Conservation (phyloP, 306 rosid species). For the Hippophae tibetana region DNA sequence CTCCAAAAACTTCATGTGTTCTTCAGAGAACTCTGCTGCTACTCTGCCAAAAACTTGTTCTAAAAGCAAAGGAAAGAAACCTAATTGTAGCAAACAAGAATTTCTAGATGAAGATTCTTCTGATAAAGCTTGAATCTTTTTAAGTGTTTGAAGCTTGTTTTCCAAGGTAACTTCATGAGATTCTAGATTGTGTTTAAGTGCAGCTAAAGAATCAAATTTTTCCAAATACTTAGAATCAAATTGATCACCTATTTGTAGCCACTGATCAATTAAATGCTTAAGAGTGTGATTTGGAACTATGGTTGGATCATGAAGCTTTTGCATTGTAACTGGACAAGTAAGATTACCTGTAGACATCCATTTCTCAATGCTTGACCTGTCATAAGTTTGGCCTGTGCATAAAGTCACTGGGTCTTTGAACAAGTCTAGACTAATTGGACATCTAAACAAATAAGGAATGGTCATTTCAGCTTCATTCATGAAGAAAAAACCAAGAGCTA, state of each 20-base stretch:
- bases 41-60: conserved; percentile 38
- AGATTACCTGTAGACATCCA: conserved; percentile 74
- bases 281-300: conserved; percentile 77
- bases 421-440: conserved; percentile 80
- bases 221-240: conserved; percentile 30
- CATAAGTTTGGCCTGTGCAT: conserved; percentile 83
- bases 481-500: neutral
- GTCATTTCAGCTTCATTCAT: conserved; percentile 46
- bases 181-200: conserved; percentile 39
- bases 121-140: conserved; percentile 27
- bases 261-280: conserved; percentile 59
- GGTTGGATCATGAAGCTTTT: conserved; percentile 64
- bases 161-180: conserved; percentile 29
- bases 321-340: conserved; percentile 95
- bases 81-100: conserved; percentile 47
- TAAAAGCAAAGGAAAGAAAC: conserved; percentile 58
- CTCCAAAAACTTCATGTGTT: conserved; percentile 32
- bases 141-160: conserved; percentile 44
- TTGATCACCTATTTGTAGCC: conserved; percentile 45
- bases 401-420: conserved; percentile 78
- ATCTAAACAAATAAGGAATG: conserved; percentile 63
- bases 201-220: conserved; percentile 33
- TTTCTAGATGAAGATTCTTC: conserved; percentile 33
- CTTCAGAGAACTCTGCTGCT: conserved; percentile 21
- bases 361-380: conserved; percentile 64